Evolutionary conservation across 768 basidiomycete genomes (phyloP).

Genomic region (Termitomyces sp.): DNA sequence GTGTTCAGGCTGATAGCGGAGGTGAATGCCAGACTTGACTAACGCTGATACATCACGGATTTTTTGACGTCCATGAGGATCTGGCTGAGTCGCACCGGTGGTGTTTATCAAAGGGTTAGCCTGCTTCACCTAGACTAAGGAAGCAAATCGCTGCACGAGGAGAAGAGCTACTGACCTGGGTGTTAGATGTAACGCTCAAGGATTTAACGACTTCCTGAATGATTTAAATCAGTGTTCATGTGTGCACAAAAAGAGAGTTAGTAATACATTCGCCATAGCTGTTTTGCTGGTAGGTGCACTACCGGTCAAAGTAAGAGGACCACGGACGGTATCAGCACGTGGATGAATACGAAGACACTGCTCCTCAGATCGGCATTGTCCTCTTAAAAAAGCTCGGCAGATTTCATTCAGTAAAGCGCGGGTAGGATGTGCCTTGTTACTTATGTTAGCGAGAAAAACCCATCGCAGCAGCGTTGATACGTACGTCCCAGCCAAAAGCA

Average conservation of each 20-base stretch:
- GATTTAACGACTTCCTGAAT: not conserved
- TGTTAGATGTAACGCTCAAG: not conserved
- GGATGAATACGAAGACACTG: constrained; percentile 10
- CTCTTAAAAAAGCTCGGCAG: constrained; percentile 5
- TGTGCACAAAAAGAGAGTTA: not conserved
- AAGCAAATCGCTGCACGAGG: not conserved
- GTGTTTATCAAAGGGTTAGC: not conserved
- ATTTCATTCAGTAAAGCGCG: constrained; percentile 14
- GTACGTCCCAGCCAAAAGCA: constrained; percentile 12
- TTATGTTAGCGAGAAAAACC: not conserved
- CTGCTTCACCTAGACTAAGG: no score
- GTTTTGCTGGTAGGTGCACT: not conserved
- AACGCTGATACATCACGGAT: not conserved
- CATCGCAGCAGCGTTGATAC: not conserved
- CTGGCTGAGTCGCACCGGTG: not conserved
- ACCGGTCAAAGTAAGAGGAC: not conserved
- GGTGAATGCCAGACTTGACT: not conserved
- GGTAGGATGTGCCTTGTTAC: constrained; percentile 23
- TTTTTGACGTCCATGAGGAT: no score
- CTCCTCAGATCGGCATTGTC: not conserved
- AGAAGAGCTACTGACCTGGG: not conserved
- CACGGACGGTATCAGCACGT: not conserved
- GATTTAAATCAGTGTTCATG: not conserved
- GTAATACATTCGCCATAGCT: not conserved
- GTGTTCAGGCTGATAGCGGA: constrained; percentile 3